Evolutionary conservation across 176 grass and related monocot genomes (phyloP), one percentile per base, ranked within the genome.

Genomic region (Lolium rigidum): DNA sequence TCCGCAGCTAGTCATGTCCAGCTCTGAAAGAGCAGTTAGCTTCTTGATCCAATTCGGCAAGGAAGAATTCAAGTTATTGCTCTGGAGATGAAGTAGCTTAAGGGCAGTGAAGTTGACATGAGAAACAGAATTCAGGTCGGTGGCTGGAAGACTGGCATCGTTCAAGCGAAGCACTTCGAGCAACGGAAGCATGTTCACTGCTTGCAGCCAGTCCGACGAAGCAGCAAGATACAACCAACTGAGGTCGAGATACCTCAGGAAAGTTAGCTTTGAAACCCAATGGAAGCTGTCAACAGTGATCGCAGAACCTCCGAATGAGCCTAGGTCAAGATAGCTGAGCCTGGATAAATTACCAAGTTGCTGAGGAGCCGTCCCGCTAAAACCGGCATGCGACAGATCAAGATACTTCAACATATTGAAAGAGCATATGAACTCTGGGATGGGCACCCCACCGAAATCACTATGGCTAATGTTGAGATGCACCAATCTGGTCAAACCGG

Each of bases 261-360:
- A 83, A 84, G 58, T 54, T 7, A 90, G 81, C 15, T 75, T 37
- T n/a, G 84, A 77, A 54, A 91, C 17, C 74, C 63, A 93, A 15
- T 28, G 49, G 22, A 54, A 62, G 28, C 0, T 52, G 13, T 13
- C 14, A 0, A 64, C 55, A 10, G 17, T 59, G 9, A 60, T 20
- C 1, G 14, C 9, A 57, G 8, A 22, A 35, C 2, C 52, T 63
- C 18, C 43, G 9, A 35, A 79, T 77, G 26, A 76, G 6, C 46
- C 18, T 5, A 94, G 38, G 22, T 86, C 17, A 50, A 91, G 83
- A 58, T 60, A 46, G 35, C 1, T 6, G 20, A 94, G 82, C 37
- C 59, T 90, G 38, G 92, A 59, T 16, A 94, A 79, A 58, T 94
- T 92, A 35, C 89, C 76, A 3, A 94, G 61, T 6, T 87, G 86